Conservation (phyloP, 345 rosid genomes). For the Linum trigynum region DNA sequence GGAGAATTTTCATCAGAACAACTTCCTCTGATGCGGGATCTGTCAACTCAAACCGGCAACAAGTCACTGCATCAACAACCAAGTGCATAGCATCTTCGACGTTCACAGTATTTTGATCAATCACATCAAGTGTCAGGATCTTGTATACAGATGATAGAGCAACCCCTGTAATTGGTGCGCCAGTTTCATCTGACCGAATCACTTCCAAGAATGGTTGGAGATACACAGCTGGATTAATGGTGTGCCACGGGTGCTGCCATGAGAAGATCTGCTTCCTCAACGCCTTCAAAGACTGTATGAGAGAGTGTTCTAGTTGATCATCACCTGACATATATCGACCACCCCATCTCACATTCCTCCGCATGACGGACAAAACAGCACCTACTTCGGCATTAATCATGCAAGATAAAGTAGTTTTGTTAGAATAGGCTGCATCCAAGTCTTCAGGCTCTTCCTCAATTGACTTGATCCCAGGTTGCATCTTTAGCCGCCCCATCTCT, state of each 20-base stretch:
- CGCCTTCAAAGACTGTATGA: slow-evolving; percentile 81
- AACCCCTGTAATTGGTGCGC: slow-evolving; percentile 85
- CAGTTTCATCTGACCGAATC: slow-evolving; percentile 83
- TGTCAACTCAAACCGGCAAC: slow-evolving; percentile 95
- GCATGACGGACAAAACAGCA: slow-evolving; percentile 93
- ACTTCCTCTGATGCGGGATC: slow-evolving; percentile 99
- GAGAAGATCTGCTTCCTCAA: slow-evolving; percentile 74
- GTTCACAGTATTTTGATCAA: slow-evolving; percentile 66
- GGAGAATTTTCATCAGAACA: slow-evolving; percentile 95
- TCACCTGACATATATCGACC: slow-evolving; percentile 90
- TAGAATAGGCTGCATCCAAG: slow-evolving; percentile 43
- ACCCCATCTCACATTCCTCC: slow-evolving; percentile 98
- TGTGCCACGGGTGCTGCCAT: slow-evolving; percentile 87
- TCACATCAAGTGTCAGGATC: slow-evolving; percentile 65
- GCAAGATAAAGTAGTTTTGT: slow-evolving; percentile 59
- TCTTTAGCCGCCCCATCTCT: slow-evolving; percentile 83
- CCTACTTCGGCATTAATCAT: slow-evolving; percentile 81
- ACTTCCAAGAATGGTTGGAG: slow-evolving; percentile 92
- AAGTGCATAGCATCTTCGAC: slow-evolving; percentile 88
- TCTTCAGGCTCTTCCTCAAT: slow-evolving; percentile 97
- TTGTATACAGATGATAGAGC: slow-evolving; percentile 88
- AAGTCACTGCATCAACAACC: slow-evolving; percentile 94
- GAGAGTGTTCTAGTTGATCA: slow-evolving; percentile 83
- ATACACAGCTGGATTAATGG: slow-evolving; percentile 65
- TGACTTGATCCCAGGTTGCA: slow-evolving; percentile 76